Evolutionary conservation across 2,329 filamentous ascomycete species (phyloP).

Genomic region (Atkinsonella hypoxylon): DNA sequence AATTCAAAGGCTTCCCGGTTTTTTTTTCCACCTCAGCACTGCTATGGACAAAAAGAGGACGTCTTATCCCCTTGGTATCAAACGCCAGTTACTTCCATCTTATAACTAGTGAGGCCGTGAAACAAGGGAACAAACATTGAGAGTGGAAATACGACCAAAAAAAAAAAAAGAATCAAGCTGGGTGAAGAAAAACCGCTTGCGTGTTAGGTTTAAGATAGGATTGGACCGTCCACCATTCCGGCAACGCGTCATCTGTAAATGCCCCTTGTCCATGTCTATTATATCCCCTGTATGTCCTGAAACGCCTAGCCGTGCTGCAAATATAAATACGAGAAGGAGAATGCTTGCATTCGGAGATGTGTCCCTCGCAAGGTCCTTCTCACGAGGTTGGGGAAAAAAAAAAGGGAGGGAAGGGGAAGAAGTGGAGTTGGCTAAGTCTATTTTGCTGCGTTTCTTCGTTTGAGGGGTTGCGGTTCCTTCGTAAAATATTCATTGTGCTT

Average conservation of each 20-base stretch:
- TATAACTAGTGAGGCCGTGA: too few species aligned
- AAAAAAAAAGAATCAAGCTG: too few species aligned
- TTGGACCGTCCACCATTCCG: too few species aligned
- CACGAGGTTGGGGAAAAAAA: not conserved
- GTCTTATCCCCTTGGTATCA: too few species aligned
- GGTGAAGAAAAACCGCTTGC: too few species aligned
- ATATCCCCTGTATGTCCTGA: not conserved
- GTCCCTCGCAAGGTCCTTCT: not conserved
- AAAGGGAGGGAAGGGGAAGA: not conserved
- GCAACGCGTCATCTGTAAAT: not conserved
- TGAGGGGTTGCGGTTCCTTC: not conserved
- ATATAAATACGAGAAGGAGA: not conserved
- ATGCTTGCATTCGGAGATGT: not conserved
- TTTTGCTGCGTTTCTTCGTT: constrained; percentile 2
- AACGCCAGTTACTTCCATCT: too few species aligned
- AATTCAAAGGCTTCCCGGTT: too few species aligned
- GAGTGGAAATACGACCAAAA: too few species aligned
- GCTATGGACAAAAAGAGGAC: too few species aligned
- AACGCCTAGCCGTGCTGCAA: constrained; percentile 5
- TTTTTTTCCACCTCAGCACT: too few species aligned
- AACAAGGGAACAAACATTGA: too few species aligned
- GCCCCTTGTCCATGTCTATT: not conserved
- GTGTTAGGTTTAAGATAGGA: too few species aligned
- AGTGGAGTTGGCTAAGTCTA: constrained; percentile 3
- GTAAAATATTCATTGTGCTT: not conserved